phyloP scores from a whole-genome alignment of 306 rosid species.

The Dalbergia cochinchinensis region DNA sequence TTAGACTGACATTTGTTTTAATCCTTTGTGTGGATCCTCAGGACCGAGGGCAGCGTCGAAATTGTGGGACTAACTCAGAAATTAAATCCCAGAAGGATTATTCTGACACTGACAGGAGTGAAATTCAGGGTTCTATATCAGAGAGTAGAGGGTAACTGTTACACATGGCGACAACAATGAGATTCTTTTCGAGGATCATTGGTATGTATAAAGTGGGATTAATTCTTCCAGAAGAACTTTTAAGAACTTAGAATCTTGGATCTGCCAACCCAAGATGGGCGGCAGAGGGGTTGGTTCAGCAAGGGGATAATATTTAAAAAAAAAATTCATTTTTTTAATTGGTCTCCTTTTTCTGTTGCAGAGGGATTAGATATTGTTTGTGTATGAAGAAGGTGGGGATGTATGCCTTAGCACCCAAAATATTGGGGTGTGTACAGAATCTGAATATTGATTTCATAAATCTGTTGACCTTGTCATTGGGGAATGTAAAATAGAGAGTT shows the following conservation, averaged over 20 bases:
- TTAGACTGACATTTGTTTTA: slow-evolving; percentile 13
- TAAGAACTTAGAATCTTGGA: slow-evolving; percentile 49
- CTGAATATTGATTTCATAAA: slow-evolving; percentile 29
- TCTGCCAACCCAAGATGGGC: too few relatives aligned
- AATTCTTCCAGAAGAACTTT: slow-evolving; percentile 48
- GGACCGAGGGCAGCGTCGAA: slow-evolving; percentile 78
- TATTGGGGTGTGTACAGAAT: slow-evolving; percentile 53
- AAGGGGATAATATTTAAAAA: too few relatives aligned
- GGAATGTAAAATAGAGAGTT: slow-evolving; percentile 27
- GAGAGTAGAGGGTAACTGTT: slow-evolving; percentile 57
- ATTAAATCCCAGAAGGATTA: slow-evolving; percentile 70
- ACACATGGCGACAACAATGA: slow-evolving; percentile 43
- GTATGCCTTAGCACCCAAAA: slow-evolving; percentile 55
- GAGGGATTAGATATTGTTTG: slow-evolving; percentile 66
- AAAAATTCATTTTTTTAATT: too few relatives aligned
- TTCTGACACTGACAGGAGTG: slow-evolving; percentile 75
- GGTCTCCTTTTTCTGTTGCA: too few relatives aligned
- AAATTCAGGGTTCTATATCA: slow-evolving; percentile 61
- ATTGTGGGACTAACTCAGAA: slow-evolving; percentile 62
- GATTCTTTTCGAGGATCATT: slow-evolving; percentile 49
- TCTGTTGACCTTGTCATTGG: slow-evolving; percentile 10
- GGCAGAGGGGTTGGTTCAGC: slow-evolving; percentile 45
- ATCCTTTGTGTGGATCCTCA: slow-evolving; percentile 43
- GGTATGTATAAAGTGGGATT: slow-evolving; percentile 52
- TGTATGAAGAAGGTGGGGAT: slow-evolving; percentile 44